Evolutionary conservation across 2,329 filamentous ascomycete species (phyloP), one percentile per base, ranked within the genome.

Genomic region (Apiospora kogelbergensis): DNA sequence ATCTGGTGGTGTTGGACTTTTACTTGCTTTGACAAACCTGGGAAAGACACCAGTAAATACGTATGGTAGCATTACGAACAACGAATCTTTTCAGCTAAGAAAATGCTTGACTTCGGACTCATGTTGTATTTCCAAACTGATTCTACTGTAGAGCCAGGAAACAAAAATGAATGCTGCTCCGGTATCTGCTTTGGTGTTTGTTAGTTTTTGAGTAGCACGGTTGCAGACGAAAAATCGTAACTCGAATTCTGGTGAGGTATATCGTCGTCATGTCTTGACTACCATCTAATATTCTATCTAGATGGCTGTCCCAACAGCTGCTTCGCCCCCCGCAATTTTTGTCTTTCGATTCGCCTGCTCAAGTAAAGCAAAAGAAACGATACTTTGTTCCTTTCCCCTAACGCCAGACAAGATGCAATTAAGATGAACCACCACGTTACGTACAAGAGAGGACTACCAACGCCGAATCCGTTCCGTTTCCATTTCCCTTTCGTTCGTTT

Each of bases 341-440:
- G 53, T 60, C 53, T 60, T 60, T 60, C 53, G 53, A 60, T 60
- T 60, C 63, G 63, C 41, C 63, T 65, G 63, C 63, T 65, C 44
- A 48, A 66, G 65, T 66, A 46, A 66, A 66, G 44, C 37, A 44
- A 65, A 65, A 41, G 63, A 60, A 60, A 60, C 41, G 40, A 65
- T 65, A 37, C 44, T 66, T 66, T 66, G 44, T 66, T 48, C 65
- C 65, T 46, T 60, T 60, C 44, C 42, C 65, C 65, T 57, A 66
- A 66, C 65, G 65, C 65, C 65, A 66, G 65, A 66, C 65, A 44
- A 66, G 65, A 66, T 66, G 65, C 65, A 66, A 66, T 40, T 46
- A 66, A 37, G 30, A 66, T 65, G 63, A 65, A 41, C 63, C 63
- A 41, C 37, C 41, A 65, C 37, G 63, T 46, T 53, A 46, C 65